Base-by-base conservation (phyloP, 331 rosid genomes). In the Quercus tomentella region DNA sequence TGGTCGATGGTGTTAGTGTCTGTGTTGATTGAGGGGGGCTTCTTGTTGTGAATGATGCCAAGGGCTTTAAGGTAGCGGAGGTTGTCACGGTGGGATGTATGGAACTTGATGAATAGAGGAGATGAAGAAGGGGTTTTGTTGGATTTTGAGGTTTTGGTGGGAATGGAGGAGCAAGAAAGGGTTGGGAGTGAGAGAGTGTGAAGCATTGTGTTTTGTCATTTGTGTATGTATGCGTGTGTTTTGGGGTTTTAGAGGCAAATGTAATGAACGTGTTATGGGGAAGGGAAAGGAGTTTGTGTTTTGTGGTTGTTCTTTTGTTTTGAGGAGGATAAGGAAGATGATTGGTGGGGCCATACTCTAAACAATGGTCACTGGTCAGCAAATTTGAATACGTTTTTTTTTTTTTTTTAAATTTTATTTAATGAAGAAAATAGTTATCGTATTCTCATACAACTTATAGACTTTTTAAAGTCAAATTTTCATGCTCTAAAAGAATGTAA, bases 31-130 rank as follows among this genome's bases (percentile, higher is more conserved):
- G 79, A 86, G 18, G 92, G 96, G 61, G 87, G 87, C 18, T 82
- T 80, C 66, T 77, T 73, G 61, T 88, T 92, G 17, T 77, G 75
- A 26, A 94, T 43, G 76, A 94, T 52, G 76, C 89, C 80, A 68
- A 94, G 79, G 35, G 91, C 14, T 83, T 87, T 87, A 16, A 94
- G 98, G 82, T 90, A 90, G 2, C 94, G 92, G 70, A 94, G 90
- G 71, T 92, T 92, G 60, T 92, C 89, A 52, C 85, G 87, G 89
- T 92, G 84, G 52, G 88, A 58, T 5, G 96, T 92, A 17, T 84
- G 89, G 84, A 92, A 94, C 75, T 92, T 92, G 84, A 92, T 74
- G 91, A 83, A 92, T 37, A 55, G 77, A 33, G 82, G 65, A 72
- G 79, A 28, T 41, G 66, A 51, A 68, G 77, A 51, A 68, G 77